Evolutionary conservation across 305 asterid species (phyloP).

Genomic region (Fraxinus ornus): DNA sequence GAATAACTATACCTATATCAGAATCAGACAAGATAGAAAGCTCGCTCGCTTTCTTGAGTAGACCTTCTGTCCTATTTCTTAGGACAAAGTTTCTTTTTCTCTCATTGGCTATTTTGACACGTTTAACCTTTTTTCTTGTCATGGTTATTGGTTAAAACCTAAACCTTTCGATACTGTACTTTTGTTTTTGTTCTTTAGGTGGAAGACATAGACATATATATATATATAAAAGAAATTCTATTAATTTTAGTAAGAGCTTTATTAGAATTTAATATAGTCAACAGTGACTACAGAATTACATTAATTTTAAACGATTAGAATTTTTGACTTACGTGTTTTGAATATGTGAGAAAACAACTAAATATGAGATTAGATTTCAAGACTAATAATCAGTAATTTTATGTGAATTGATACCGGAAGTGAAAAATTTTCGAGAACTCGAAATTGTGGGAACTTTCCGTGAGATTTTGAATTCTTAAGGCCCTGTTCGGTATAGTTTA

Average conservation of each 20-base stretch:
- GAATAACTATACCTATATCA: slow-evolving; percentile 12
- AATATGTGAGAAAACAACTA: no score
- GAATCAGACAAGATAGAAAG: slow-evolving; percentile 25
- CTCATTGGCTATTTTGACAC: not conserved
- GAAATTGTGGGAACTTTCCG: no score
- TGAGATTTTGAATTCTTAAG: no score
- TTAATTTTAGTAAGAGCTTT: not conserved
- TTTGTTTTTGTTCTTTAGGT: not conserved
- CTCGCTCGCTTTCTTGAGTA: slow-evolving; percentile 17
- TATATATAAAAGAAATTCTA: not conserved
- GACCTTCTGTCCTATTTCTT: slow-evolving; percentile 5
- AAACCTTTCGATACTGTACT: not conserved
- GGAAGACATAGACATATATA: not conserved
- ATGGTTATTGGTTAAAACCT: not conserved
- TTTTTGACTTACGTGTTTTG: no score
- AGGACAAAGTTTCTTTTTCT: not conserved
- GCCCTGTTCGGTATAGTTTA: no score
- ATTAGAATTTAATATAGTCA: not conserved
- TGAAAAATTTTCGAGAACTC: no score
- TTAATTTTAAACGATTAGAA: not conserved
- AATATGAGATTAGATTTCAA: no score
- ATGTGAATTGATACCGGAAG: no score
- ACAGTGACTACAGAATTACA: not conserved
- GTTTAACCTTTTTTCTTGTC: slow-evolving; percentile 21
- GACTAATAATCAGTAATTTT: no score